Evolutionary conservation across 805 yeast genomes (phyloP).

Genomic region (Priceomyces carsonii): DNA sequence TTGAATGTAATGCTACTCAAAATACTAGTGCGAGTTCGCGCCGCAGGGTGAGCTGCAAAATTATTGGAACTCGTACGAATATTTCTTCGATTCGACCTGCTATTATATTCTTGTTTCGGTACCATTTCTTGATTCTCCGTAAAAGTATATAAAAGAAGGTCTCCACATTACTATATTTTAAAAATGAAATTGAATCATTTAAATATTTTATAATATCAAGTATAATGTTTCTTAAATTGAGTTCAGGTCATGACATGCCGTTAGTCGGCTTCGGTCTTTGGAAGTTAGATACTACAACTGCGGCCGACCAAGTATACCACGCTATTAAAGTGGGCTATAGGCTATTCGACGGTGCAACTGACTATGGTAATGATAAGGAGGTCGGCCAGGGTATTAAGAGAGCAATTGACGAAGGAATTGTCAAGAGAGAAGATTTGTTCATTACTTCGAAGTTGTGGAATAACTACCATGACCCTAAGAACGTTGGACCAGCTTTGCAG

Average conservation of each 20-base stretch:
- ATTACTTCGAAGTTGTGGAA: constrained; percentile 89
- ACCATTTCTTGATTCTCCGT: too few species aligned
- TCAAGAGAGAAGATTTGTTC: constrained; percentile 72
- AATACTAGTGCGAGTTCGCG: too few species aligned
- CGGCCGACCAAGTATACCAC: constrained; percentile 74
- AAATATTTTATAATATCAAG: too few species aligned
- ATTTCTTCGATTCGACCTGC: too few species aligned
- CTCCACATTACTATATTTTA: too few species aligned
- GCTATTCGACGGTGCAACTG: constrained; percentile 69
- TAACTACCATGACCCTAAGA: constrained; percentile 74
- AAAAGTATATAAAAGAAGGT: too few species aligned
- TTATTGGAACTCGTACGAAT: too few species aligned
- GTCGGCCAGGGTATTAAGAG: constrained; percentile 64
- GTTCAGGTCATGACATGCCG: constrained; percentile 72
- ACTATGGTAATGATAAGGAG: constrained; percentile 70
- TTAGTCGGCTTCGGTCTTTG: constrained; percentile 80
- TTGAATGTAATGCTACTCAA: too few species aligned
- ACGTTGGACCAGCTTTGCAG: constrained; percentile 65
- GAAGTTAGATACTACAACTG: constrained; percentile 68
- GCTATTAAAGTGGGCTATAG: constrained; percentile 88
- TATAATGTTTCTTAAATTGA: constrained; percentile 38
- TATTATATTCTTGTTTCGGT: too few species aligned
- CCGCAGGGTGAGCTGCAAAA: too few species aligned
- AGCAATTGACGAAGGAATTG: constrained; percentile 71
- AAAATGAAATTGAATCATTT: too few species aligned